Conservation (phyloP, 164 flowering plant genomes). For the Vitis vinifera region DNA sequence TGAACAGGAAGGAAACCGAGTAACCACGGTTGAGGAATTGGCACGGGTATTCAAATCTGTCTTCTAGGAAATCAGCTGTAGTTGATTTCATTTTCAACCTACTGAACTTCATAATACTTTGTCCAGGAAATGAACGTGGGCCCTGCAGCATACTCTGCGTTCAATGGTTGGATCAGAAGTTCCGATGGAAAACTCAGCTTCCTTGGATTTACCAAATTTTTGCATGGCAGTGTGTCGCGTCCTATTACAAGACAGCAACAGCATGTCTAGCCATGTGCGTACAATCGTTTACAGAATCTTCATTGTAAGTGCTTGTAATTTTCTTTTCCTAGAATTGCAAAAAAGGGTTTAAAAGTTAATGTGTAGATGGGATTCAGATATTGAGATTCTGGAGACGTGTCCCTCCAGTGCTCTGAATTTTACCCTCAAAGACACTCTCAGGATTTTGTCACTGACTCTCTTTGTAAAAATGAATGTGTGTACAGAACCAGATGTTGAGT, state of each 20-base stretch:
- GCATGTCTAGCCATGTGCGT: conserved; percentile 3
- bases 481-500: conserved; percentile 3
- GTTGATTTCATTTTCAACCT: not conserved
- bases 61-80: not conserved
- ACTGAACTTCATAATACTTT: not conserved
- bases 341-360: no score
- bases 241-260: conserved; percentile 62
- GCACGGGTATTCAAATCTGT: conserved; percentile 54
- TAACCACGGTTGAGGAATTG: conserved; percentile 72
- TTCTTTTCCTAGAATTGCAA: not conserved
- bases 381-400: not conserved
- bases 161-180: conserved; percentile 77
- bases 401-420: no score
- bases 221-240: conserved; percentile 79
- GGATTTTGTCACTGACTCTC: not conserved
- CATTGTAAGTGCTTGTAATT: conserved; percentile 5
- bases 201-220: conserved; percentile 80
- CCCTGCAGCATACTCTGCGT: conserved; percentile 55
- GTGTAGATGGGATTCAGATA: not conserved
- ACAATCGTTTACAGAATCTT: not conserved
- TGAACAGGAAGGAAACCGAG: conserved; percentile 80
- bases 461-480: not conserved
- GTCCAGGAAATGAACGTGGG: conserved; percentile 86
- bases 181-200: conserved; percentile 84
- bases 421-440: not conserved